Base-by-base conservation (phyloP, 371 early-diverging fungal genomes). In the Rhizopus stolonifer region DNA sequence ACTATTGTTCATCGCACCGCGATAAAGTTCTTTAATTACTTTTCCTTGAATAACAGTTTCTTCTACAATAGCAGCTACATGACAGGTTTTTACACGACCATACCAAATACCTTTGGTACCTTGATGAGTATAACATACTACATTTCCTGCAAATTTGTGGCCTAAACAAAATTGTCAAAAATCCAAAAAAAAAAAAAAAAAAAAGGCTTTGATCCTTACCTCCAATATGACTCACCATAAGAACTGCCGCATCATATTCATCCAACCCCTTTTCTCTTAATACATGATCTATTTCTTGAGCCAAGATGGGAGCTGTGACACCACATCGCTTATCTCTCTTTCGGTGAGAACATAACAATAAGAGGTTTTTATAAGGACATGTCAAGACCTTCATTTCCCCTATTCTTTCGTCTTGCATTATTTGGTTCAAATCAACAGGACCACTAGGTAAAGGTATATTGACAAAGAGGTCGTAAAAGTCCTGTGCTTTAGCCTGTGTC, bases 281-380 rank as follows among this genome's bases (percentile, higher is more conserved):
- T 17, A 77, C 67, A 18, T 68, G 69, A 18, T 71, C 67, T 53
- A 90, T 82, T 64, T 86, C 86, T 19, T 81, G 69, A 7, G 79
- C 72, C 46, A 90, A 70, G 45, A 87, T 64, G 0, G 87, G 86
- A 0, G 86, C 90, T 0, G 85, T 76, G 9, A 86, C 72, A 19
- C 88, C 87, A 56, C 90, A 90, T 8, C 88, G 71, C 64, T 88
- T 88, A 56, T 90, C 90, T 43, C 90, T 64, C 50, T 80, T 80
- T 52, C 70, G 71, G 63, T 90, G 90, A 2, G 84, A 82, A 58
- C 90, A 90, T 14, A 90, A 82, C 48, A 90, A 62, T 9, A 90
- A 58, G 10, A 72, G 52, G 6, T 46, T 48, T 14, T 59, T 64
- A 46, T 77, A 74, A 1, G 70, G 67, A 42, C 40, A 48, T 22